Percentiles rank a stretch among this genome's conserved stretches.
Conservation (phyloP, 2,329 filamentous ascomycete genomes). For the Sporothrix globosa region DNA sequence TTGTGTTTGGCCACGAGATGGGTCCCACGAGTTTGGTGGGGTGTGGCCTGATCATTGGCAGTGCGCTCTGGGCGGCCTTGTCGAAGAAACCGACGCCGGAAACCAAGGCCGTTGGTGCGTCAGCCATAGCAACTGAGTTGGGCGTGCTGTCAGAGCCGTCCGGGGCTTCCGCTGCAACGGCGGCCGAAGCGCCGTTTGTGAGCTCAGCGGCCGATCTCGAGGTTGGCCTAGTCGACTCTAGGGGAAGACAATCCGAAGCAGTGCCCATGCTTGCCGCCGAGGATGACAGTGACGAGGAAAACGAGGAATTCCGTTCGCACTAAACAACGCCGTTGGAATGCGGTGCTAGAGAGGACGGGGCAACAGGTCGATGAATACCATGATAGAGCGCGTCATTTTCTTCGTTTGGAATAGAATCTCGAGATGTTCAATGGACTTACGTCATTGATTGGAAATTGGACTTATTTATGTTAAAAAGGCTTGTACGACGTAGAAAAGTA, state of each 20-base stretch:
- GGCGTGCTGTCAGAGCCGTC: conserved; percentile 34
- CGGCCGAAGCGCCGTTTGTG: neutral
- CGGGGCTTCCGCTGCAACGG: conserved; percentile 36
- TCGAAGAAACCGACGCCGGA: conserved; percentile 44
- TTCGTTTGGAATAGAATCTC: neutral
- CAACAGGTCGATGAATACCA: neutral
- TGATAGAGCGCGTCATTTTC: neutral
- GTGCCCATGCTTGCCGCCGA: conserved; percentile 48
- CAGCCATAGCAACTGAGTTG: neutral
- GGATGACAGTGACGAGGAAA: conserved; percentile 33
- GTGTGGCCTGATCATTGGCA: conserved; percentile 57
- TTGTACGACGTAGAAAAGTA: neutral
- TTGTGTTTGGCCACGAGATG: conserved; percentile 58
- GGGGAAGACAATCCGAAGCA: conserved; percentile 41
- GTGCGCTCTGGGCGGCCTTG: conserved; percentile 56
- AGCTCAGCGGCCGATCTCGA: conserved; percentile 43
- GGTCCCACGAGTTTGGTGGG: conserved; percentile 54
- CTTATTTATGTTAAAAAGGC: neutral
- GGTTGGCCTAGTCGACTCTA: conserved; percentile 34
- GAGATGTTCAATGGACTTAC: neutral
- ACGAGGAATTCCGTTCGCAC: conserved; percentile 25
- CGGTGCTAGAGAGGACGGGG: neutral
- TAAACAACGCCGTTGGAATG: neutral
- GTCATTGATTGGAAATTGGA: neutral
- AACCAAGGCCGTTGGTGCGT: conserved; percentile 36